These are phyloP conservation scores for Penicillium daleae DNA, from an alignment of 495 filamentous ascomycete genomes.

Conservation along the genomic window DNA sequence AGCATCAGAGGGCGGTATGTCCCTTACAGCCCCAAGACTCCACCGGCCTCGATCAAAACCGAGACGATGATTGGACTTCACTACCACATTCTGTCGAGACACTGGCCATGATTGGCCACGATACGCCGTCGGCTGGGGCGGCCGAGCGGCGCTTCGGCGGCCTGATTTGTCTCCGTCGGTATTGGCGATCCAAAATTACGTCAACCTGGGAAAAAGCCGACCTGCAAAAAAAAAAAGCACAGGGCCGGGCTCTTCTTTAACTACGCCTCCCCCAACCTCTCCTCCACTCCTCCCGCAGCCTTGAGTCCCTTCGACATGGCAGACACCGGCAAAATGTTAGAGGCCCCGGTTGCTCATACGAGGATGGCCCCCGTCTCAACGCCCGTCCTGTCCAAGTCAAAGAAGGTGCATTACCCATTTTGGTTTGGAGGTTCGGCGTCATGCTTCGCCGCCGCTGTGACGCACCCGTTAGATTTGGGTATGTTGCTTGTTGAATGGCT, in stretches of 20 bases:
- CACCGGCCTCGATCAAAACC: constrained; percentile 25
- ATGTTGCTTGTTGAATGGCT: constrained; percentile 22
- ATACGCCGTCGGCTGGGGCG: constrained; percentile 20
- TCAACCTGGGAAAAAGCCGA: constrained; percentile 27
- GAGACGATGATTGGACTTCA: constrained; percentile 43
- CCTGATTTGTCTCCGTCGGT: constrained; percentile 46
- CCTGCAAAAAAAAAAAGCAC: constrained; percentile 21
- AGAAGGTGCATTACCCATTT: constrained; percentile 73
- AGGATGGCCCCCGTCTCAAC: constrained; percentile 32
- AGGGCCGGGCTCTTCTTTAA: constrained; percentile 6
- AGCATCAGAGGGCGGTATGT: constrained; percentile 12
- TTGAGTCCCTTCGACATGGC: constrained; percentile 42
- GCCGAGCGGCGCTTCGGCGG: constrained; percentile 38
- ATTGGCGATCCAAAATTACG: constrained; percentile 35
- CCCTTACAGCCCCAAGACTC: constrained; percentile 21
- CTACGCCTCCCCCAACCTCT: constrained; percentile 13
- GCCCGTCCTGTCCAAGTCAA: constrained; percentile 29
- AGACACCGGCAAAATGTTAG: constrained; percentile 42
- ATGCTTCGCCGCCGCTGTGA: constrained; percentile 85
- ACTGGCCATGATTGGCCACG: constrained; percentile 21
- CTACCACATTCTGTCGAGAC: not conserved
- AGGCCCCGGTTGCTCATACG: constrained; percentile 35
- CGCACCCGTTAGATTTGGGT: constrained; percentile 82
- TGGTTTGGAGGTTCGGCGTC: constrained; percentile 95
- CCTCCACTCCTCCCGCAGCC: constrained; percentile 24